A percentile compares a stretch with the other conserved stretches of the same genome.
Conservation (phyloP, 768 basidiomycete genomes). For the Crucibulum laeve region DNA sequence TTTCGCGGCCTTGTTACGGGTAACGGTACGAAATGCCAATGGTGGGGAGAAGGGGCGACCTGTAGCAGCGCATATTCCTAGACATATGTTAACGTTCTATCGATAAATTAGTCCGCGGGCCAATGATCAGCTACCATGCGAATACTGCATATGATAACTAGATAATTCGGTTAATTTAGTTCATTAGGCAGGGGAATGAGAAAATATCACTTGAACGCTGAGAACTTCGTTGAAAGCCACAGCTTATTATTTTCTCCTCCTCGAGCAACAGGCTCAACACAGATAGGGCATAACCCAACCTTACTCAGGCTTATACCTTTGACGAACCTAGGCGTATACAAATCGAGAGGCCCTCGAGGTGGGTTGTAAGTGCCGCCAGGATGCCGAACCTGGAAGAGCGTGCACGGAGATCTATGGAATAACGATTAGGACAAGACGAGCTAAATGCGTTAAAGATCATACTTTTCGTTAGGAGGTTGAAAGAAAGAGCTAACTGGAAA, state of each 20-base stretch:
- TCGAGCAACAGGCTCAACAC: slow-evolving; percentile 52
- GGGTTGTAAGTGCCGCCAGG: slow-evolving; percentile 56
- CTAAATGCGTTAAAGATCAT: slow-evolving; percentile 13
- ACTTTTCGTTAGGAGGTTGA: slow-evolving; percentile 34
- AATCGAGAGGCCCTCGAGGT: slow-evolving; percentile 55
- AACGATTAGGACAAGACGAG: background rate
- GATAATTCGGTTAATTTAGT: background rate
- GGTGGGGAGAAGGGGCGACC: slow-evolving; percentile 79
- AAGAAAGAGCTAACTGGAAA: slow-evolving; percentile 64
- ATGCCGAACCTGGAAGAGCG: slow-evolving; percentile 27
- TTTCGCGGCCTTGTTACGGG: slow-evolving; percentile 46
- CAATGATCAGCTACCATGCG: slow-evolving; percentile 48
- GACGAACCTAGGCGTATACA: slow-evolving; percentile 79
- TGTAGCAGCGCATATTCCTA: slow-evolving; percentile 69
- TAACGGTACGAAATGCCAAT: slow-evolving; percentile 46
- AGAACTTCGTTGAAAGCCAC: slow-evolving; percentile 79
- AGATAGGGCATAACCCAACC: slow-evolving; percentile 76
- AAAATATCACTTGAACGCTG: slow-evolving; percentile 76
- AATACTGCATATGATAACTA: slow-evolving; percentile 83
- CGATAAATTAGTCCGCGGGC: background rate
- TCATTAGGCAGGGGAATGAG: background rate
- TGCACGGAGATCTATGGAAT: slow-evolving; percentile 26
- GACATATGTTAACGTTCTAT: no score
- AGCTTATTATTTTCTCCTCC: slow-evolving; percentile 61
- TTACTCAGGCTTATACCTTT: slow-evolving; percentile 65